These are phyloP conservation scores for Ochetophila trinervis DNA, from an alignment of 306 rosid genomes.

Conservation along the genomic window DNA sequence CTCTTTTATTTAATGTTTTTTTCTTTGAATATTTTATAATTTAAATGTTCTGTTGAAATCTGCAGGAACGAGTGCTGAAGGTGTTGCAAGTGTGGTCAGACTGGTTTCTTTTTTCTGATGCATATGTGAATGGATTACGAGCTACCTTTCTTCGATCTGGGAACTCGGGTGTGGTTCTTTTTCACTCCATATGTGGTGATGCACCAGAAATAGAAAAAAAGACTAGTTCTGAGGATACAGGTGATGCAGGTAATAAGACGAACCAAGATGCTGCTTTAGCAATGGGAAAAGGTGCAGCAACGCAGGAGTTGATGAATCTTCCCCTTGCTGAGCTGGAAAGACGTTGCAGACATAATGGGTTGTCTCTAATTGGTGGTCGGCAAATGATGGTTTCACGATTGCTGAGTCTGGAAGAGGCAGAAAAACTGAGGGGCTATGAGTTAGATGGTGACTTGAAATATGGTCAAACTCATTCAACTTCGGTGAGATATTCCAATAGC, in stretches of 20 bases:
- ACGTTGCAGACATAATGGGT: constrained; percentile 96
- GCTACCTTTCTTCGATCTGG: constrained; percentile 92
- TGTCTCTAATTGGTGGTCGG: constrained; percentile 96
- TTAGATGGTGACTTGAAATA: constrained; percentile 82
- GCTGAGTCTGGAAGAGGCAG: constrained; percentile 96
- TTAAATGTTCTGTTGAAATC: constrained; percentile 24
- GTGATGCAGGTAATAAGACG: constrained; percentile 57
- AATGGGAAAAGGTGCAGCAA: constrained; percentile 98
- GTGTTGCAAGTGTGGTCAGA: constrained; percentile 99
- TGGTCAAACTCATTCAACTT: constrained; percentile 57
- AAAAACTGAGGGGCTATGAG: constrained; percentile 80
- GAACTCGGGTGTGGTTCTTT: constrained; percentile 79
- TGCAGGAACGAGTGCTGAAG: constrained; percentile 92
- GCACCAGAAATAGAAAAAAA: constrained; percentile 84
- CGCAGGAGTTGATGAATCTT: constrained; percentile 76
- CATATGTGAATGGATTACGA: constrained; percentile 90
- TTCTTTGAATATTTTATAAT: constrained; percentile 10
- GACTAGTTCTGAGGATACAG: constrained; percentile 53
- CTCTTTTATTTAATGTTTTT: background rate
- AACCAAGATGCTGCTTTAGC: constrained; percentile 95
- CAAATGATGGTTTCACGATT: constrained; percentile 94
- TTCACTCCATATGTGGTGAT: constrained; percentile 87
- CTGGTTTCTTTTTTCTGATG: constrained; percentile 98
- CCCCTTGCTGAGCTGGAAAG: constrained; percentile 92
- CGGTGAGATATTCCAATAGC: constrained; percentile 61